Conservation (phyloP, 805 yeast species). For the Candida fluviatilis region DNA sequence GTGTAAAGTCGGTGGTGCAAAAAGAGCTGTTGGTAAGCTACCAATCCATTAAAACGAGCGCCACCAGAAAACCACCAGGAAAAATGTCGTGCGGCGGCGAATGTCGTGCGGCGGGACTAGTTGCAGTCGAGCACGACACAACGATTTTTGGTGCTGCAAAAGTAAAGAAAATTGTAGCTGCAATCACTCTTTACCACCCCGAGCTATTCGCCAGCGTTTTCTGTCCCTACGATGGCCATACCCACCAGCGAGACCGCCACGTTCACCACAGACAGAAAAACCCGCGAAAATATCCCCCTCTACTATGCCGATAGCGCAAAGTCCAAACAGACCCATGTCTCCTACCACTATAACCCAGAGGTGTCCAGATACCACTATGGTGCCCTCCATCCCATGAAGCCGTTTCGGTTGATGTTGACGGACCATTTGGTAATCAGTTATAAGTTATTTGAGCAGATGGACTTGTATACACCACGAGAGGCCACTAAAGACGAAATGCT, state of each 20-base stretch:
- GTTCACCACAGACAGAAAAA: slow-evolving; percentile 31
- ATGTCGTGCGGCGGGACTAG: no score
- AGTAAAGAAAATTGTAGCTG: not conserved
- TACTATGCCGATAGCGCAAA: slow-evolving; percentile 25
- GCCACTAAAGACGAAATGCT: slow-evolving; percentile 79
- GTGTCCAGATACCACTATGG: slow-evolving; percentile 87
- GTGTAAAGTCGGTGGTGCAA: no score
- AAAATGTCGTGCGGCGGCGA: no score
- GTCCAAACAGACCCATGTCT: slow-evolving; percentile 51
- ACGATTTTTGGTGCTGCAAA: not conserved
- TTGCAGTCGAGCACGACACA: no score
- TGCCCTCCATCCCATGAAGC: slow-evolving; percentile 97
- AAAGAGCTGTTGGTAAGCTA: no score
- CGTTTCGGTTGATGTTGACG: slow-evolving; percentile 87
- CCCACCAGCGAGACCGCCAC: slow-evolving; percentile 21
- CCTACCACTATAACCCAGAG: slow-evolving; percentile 83
- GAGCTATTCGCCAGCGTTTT: no score
- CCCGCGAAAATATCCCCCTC: slow-evolving; percentile 28
- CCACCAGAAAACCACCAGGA: no score
- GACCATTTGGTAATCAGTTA: slow-evolving; percentile 86
- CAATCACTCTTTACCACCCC: no score
- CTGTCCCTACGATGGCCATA: slow-evolving; percentile 9
- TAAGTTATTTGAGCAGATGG: slow-evolving; percentile 86
- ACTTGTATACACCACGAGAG: slow-evolving; percentile 73
- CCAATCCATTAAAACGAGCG: no score